A percentile compares a stretch with the other conserved stretches of the same genome.
Evolutionary conservation across 2,329 filamentous ascomycete species (phyloP).

Genomic region (Orbilia quercus): DNA sequence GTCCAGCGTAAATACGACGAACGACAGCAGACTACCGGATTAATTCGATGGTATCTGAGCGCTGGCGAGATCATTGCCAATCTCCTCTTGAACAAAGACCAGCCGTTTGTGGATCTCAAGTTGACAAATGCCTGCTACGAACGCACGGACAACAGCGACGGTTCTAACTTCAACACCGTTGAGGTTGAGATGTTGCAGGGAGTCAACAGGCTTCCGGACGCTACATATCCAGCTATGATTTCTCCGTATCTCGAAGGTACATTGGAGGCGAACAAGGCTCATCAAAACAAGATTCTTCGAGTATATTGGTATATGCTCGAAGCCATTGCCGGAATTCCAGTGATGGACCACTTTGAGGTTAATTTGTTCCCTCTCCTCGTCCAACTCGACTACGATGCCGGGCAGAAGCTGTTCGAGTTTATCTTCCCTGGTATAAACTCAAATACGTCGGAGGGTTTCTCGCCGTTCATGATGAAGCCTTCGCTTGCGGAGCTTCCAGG

Average conservation of each 20-base stretch:
- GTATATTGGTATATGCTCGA: slow-evolving; percentile 99
- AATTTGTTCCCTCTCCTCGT: slow-evolving; percentile 92
- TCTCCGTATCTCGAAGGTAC: slow-evolving; percentile 78
- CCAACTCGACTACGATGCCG: slow-evolving; percentile 90
- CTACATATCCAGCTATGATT: slow-evolving; percentile 95
- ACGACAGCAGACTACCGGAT: slow-evolving; percentile 76
- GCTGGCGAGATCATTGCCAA: slow-evolving; percentile 98
- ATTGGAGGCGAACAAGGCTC: slow-evolving; percentile 66
- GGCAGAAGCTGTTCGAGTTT: slow-evolving; percentile 94
- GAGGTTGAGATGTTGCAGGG: slow-evolving; percentile 89
- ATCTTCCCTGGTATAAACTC: slow-evolving; percentile 87
- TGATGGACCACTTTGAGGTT: slow-evolving; percentile 97
- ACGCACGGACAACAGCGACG: slow-evolving; percentile 95
- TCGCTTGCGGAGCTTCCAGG: slow-evolving; percentile 67
- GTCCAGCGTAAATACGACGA: slow-evolving; percentile 88
- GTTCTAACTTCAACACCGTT: slow-evolving; percentile 92
- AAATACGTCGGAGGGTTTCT: slow-evolving; percentile 67
- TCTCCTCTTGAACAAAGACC: slow-evolving; percentile 84
- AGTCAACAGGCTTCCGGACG: slow-evolving; percentile 87
- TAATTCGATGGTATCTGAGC: slow-evolving; percentile 92
- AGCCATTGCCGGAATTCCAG: slow-evolving; percentile 94
- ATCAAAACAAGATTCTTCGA: slow-evolving; percentile 83
- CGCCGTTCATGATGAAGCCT: slow-evolving; percentile 67
- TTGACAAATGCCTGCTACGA: slow-evolving; percentile 91
- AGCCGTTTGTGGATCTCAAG: slow-evolving; percentile 92